Evolutionary conservation across 345 rosid species (phyloP).

Genomic region (Rubroshorea leprosula): DNA sequence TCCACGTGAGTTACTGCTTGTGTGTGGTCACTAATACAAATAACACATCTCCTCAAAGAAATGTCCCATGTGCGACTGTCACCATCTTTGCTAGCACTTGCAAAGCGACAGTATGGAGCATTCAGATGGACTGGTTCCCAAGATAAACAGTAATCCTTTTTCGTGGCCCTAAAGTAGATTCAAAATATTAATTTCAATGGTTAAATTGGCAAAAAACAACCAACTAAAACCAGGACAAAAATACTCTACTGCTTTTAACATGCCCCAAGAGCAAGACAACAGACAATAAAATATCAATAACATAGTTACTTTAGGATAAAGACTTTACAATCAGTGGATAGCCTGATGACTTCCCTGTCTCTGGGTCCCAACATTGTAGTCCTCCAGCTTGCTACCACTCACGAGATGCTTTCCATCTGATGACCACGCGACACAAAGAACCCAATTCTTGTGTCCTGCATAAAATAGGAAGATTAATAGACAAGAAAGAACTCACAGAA

Average conservation of each 20-base stretch:
- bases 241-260: conserved; percentile 5
- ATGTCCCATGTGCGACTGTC: conserved; percentile 97
- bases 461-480: neutral
- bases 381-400: conserved; percentile 92
- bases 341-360: conserved; percentile 73
- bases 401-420: conserved; percentile 89
- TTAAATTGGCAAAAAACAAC: neutral
- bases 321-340: conserved; percentile 51
- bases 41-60: conserved; percentile 56
- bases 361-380: conserved; percentile 76
- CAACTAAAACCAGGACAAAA: neutral
- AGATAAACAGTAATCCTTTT: conserved; percentile 84
- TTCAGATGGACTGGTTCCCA: conserved; percentile 96
- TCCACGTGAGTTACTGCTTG: conserved; percentile 95
- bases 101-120: conserved; percentile 89
- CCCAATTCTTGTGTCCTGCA: conserved; percentile 97
- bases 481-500: neutral
- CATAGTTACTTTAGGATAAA: conserved; percentile 9
- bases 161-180: too few species aligned
- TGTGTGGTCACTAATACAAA: conserved; percentile 81
- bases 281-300: too few species aligned
- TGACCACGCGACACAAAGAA: conserved; percentile 90
- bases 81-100: conserved; percentile 96
- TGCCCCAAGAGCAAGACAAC: too few species aligned
- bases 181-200: conserved; percentile 13